These are phyloP conservation scores for Boletus sp. DNA, from an alignment of 768 basidiomycete genomes.

Conservation along the genomic window DNA sequence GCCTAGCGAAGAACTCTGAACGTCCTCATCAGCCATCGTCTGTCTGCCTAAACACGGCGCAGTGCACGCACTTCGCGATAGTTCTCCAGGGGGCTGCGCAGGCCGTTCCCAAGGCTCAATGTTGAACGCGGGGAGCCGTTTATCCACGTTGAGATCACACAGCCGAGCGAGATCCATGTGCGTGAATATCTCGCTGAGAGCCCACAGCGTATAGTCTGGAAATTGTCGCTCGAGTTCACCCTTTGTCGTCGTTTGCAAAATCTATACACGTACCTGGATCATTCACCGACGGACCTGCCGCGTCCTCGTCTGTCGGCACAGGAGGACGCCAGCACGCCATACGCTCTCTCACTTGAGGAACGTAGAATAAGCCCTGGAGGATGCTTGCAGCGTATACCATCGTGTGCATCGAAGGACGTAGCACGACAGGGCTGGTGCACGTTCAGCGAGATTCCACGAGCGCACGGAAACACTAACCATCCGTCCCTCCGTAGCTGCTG, in stretches of 20 bases:
- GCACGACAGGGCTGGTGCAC: constrained; percentile 58
- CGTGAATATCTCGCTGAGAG: constrained; percentile 62
- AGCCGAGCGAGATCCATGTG: constrained; percentile 68
- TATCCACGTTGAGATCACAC: constrained; percentile 53
- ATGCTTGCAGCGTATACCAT: constrained; percentile 63
- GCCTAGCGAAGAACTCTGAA: constrained; percentile 49
- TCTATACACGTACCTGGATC: constrained; percentile 38
- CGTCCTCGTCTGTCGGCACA: constrained; percentile 14
- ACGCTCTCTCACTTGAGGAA: constrained; percentile 64
- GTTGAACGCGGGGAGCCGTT: constrained; percentile 46
- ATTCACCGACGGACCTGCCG: constrained; percentile 26
- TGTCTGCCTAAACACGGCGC: neutral
- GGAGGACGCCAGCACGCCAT: constrained; percentile 39
- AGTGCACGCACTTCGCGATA: constrained; percentile 38
- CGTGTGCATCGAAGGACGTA: constrained; percentile 54
- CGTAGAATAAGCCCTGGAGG: constrained; percentile 51
- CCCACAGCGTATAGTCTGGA: constrained; percentile 51
- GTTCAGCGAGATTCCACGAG: constrained; percentile 1
- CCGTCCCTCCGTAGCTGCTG: constrained; percentile 54
- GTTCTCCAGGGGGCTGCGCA: constrained; percentile 39
- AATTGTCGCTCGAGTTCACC: neutral
- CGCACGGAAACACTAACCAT: constrained; percentile 42
- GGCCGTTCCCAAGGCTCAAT: constrained; percentile 40
- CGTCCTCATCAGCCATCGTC: constrained; percentile 9
- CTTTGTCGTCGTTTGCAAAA: neutral